Percentiles rank a stretch among this genome's conserved stretches.
These are phyloP conservation scores for Gonapodya prolifera DNA, from an alignment of 192 early-diverging fungal genomes.

Conservation along the genomic window DNA sequence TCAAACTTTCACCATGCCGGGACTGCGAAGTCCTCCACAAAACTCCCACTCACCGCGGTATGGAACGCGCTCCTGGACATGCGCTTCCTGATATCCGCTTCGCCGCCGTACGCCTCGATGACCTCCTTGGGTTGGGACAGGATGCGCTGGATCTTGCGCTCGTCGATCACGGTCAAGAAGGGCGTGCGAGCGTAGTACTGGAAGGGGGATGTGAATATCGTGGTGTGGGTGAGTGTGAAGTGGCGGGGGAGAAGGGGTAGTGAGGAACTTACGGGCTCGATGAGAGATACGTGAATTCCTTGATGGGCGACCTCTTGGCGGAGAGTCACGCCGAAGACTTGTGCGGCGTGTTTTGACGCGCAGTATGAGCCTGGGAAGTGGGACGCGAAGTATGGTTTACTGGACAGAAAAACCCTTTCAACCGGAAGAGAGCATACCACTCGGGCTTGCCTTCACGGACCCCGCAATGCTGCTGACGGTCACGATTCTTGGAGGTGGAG, in stretches of 20 bases:
- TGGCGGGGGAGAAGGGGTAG: too few species aligned
- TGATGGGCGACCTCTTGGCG: not conserved
- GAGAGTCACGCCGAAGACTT: not conserved
- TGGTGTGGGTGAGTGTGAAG: too few species aligned
- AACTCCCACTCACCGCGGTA: not conserved
- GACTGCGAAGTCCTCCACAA: not conserved
- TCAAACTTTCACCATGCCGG: not conserved
- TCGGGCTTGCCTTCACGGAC: not conserved
- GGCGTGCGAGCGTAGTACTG: not conserved
- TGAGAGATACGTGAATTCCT: not conserved
- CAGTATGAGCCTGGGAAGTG: not conserved
- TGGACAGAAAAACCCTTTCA: too few species aligned
- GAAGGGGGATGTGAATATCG: too few species aligned
- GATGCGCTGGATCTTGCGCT: not conserved
- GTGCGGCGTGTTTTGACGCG: slow-evolving; percentile 1
- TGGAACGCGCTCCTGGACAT: slow-evolving; percentile 8
- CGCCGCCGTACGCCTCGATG: not conserved
- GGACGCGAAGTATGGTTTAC: not conserved
- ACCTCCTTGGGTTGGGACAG: not conserved
- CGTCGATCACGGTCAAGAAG: slow-evolving; percentile 1
- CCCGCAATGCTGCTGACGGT: not conserved
- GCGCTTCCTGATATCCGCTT: slow-evolving; percentile 3
- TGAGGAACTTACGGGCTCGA: not conserved
- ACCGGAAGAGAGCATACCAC: too few species aligned
- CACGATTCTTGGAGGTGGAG: not conserved